These are phyloP conservation scores for Metschnikowia proteae DNA, from an alignment of 805 yeast species.

Conservation along the genomic window DNA sequence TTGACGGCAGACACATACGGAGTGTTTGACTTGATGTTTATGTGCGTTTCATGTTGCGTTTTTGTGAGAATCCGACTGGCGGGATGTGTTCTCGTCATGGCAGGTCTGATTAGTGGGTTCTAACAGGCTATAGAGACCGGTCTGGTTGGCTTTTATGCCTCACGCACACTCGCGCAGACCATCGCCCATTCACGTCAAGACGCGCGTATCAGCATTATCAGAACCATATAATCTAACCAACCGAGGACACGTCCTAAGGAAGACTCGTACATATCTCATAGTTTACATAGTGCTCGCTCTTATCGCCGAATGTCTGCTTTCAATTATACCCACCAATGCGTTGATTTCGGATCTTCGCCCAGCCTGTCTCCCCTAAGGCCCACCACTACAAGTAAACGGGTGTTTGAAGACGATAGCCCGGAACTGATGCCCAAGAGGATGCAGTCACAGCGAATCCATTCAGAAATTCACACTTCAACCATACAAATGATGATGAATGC, in stretches of 20 bases:
- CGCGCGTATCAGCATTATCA: neutral
- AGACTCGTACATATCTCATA: neutral
- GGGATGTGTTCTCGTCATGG: neutral
- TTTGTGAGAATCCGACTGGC: neutral
- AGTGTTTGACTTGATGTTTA: conserved; percentile 59
- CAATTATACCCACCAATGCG: neutral
- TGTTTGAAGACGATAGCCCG: conserved; percentile 12
- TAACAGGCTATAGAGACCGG: neutral
- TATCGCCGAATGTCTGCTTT: neutral
- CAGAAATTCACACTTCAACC: conserved; percentile 29
- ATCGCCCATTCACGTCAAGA: conserved; percentile 1
- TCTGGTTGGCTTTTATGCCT: neutral
- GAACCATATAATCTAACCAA: no score
- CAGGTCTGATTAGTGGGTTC: neutral
- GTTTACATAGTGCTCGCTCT: no score
- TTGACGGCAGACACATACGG: conserved; percentile 75
- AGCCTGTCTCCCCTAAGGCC: conserved; percentile 7
- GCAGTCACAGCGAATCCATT: conserved; percentile 28
- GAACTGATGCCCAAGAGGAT: conserved; percentile 14
- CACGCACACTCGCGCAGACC: conserved; percentile 2
- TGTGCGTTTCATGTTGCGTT: conserved; percentile 33
- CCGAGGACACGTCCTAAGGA: no score
- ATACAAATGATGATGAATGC: conserved; percentile 32
- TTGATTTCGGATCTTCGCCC: neutral
- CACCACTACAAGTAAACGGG: conserved; percentile 11